phyloP scores from a whole-genome alignment of 139 green algal species.

The Chlorella sp. region DNA sequence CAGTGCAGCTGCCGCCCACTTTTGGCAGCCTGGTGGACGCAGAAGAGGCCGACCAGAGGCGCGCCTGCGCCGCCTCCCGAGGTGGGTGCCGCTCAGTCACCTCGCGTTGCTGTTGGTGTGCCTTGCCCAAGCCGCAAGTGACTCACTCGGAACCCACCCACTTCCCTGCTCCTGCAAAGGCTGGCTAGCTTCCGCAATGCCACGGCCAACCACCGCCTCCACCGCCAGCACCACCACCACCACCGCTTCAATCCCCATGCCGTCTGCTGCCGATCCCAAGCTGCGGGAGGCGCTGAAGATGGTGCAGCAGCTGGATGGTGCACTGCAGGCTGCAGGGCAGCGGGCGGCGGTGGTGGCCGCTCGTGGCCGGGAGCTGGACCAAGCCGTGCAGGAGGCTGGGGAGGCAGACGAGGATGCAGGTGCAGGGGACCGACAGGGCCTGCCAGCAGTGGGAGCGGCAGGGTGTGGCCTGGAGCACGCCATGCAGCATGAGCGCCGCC shows the following conservation, averaged over 20 bases:
- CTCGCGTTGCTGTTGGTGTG: no score
- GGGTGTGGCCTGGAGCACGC: neutral
- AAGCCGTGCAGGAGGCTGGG: neutral
- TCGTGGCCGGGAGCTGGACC: neutral
- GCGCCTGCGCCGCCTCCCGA: no score
- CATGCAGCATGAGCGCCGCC: neutral
- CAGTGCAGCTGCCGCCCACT: no score
- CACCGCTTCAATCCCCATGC: no score
- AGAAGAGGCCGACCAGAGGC: no score
- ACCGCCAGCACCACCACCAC: neutral
- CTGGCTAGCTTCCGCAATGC: neutral
- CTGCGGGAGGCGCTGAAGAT: neutral
- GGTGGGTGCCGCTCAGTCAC: no score
- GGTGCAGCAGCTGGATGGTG: slow-evolving; percentile 8
- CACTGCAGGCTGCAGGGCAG: neutral
- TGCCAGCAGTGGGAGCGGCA: neutral
- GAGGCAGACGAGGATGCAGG: neutral
- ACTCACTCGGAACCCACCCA: no score
- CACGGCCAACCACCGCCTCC: neutral
- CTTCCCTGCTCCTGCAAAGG: neutral
- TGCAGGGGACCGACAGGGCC: neutral
- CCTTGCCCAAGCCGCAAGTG: no score
- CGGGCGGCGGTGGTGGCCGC: neutral
- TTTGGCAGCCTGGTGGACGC: no score
- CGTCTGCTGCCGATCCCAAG: neutral